Conservation (phyloP, 2,329 filamentous ascomycete genomes). For the Fusarium nurragi region DNA sequence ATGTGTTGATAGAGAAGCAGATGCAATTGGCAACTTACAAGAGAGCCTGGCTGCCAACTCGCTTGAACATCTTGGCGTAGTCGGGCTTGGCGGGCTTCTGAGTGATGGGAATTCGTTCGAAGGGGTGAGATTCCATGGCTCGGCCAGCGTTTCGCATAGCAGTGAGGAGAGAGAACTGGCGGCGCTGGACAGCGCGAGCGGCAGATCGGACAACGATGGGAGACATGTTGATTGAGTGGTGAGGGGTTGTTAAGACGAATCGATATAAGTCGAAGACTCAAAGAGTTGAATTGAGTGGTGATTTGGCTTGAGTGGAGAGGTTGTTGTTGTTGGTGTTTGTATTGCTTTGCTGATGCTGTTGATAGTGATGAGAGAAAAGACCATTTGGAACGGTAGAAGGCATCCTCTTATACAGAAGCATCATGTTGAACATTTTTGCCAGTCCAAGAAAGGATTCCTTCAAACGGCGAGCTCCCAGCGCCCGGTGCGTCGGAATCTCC, state of each 20-base stretch:
- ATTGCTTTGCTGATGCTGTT: conserved; percentile 34
- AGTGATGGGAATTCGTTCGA: conserved; percentile 46
- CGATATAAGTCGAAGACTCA: conserved; percentile 23
- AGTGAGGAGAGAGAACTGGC: conserved; percentile 50
- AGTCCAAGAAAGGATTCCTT: conserved; percentile 21
- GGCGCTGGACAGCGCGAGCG: conserved; percentile 44
- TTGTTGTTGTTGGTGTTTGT: conserved; percentile 14
- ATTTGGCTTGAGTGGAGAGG: conserved; percentile 42
- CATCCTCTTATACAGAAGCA: conserved; percentile 41
- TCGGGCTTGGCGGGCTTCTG: conserved; percentile 45
- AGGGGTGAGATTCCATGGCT: conserved; percentile 50
- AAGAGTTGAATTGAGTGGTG: conserved; percentile 20
- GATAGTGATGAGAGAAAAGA: conserved; percentile 37
- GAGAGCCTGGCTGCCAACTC: conserved; percentile 45
- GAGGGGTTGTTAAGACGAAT: conserved; percentile 19
- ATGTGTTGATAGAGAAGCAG: not conserved
- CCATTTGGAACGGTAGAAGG: conserved; percentile 26
- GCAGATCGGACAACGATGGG: conserved; percentile 45
- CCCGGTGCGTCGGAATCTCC: conserved; percentile 34
- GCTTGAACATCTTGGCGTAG: conserved; percentile 48
- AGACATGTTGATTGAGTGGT: conserved; percentile 40
- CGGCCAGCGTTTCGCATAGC: conserved; percentile 48
- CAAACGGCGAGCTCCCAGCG: conserved; percentile 41
- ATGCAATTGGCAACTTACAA: conserved; percentile 44
- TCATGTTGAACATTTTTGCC: conserved; percentile 23